Evolutionary conservation across 2,329 filamentous ascomycete species (phyloP).

Genomic region (Sporothrix inflata): DNA sequence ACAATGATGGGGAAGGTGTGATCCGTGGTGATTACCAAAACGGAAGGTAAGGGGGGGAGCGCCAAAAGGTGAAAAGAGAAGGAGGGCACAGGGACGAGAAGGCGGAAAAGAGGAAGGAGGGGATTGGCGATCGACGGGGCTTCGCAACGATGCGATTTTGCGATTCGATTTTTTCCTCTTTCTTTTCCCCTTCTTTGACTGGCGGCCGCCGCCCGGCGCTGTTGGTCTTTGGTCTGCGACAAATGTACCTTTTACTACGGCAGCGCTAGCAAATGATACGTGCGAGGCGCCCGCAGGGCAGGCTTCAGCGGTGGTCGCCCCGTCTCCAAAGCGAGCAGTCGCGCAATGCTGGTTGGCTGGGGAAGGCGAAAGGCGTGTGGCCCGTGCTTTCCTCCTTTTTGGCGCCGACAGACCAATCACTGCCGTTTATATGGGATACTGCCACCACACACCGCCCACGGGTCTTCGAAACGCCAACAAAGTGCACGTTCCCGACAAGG

Average conservation of each 20-base stretch:
- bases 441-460: constrained; percentile 1
- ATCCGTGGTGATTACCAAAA: constrained; percentile 17
- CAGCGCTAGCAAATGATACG: constrained; percentile 15
- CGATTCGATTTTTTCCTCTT: constrained; percentile 19
- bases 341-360: constrained; percentile 24
- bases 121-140: constrained; percentile 22
- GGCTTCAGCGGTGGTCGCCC: not conserved
- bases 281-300: not conserved
- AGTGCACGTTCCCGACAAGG: not conserved
- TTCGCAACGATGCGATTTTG: constrained; percentile 25
- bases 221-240: not conserved
- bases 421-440: not conserved
- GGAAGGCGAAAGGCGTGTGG: constrained; percentile 6
- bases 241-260: constrained; percentile 16
- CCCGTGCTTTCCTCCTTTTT: constrained; percentile 17
- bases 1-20: constrained; percentile 4
- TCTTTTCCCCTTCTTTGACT: constrained; percentile 6
- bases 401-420: constrained; percentile 8
- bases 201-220: constrained; percentile 1
- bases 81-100: not conserved
- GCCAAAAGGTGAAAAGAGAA: constrained; percentile 6
- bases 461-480: not conserved
- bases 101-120: constrained; percentile 15
- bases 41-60: not conserved
- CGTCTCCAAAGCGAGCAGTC: constrained; percentile 20